A percentile compares a stretch with the other conserved stretches of the same genome.
Conservation (phyloP, 345 rosid genomes). For the Salix exigua region DNA sequence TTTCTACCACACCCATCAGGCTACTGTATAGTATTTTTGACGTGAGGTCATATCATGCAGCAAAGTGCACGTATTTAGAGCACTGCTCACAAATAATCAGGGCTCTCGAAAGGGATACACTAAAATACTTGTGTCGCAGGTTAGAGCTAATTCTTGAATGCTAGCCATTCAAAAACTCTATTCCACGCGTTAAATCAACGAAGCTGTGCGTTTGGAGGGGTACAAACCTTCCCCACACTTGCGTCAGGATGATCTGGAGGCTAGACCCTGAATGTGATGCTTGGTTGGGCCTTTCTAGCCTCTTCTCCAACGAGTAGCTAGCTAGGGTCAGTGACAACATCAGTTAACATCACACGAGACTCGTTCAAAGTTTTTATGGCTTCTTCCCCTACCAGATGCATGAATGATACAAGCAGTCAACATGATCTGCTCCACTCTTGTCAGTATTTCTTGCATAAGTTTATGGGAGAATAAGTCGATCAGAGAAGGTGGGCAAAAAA, state of each 20-base stretch:
- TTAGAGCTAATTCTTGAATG: background rate
- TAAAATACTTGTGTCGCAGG: conserved; percentile 5
- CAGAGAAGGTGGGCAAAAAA: too few species aligned
- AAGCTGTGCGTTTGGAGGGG: conserved; percentile 27
- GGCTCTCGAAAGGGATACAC: background rate
- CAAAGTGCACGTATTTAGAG: conserved; percentile 9
- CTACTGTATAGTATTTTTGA: background rate
- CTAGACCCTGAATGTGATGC: conserved; percentile 10
- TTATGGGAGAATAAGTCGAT: background rate
- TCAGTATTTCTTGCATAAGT: background rate
- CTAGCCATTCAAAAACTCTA: background rate
- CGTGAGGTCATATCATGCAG: conserved; percentile 1
- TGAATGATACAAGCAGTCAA: conserved; percentile 9
- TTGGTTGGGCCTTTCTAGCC: background rate
- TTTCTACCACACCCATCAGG: background rate
- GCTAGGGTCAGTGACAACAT: background rate
- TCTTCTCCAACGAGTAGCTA: background rate
- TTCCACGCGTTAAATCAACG: conserved; percentile 20
- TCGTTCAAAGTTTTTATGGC: background rate
- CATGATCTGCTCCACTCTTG: background rate
- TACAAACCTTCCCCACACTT: conserved; percentile 25
- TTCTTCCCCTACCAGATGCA: background rate
- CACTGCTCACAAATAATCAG: background rate
- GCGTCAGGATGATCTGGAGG: conserved; percentile 6
- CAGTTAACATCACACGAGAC: background rate